Base-by-base conservation (phyloP, 345 rosid species). In the Physaria fendleri region DNA sequence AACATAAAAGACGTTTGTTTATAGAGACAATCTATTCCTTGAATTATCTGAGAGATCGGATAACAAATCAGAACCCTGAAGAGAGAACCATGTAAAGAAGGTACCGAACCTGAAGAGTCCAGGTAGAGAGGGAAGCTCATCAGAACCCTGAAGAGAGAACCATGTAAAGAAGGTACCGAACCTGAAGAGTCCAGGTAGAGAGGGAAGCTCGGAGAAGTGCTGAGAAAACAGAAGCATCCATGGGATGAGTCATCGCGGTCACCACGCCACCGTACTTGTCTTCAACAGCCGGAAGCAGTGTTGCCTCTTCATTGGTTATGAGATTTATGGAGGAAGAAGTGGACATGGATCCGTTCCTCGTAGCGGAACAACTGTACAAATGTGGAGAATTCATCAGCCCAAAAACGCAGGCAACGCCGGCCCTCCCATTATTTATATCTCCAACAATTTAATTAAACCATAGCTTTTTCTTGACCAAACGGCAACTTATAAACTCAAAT, bases 231-330 rank as follows among this genome's bases (percentile, higher is more conserved):
- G 45, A 55, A 18, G 82, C 64, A 39, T 84, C 82, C 80, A 86
- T 76, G 27, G 81, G 80, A 29, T 78, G 79, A 8, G 41, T 79
- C 69, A 92, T 53, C 43, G 84, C 88, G 13, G 82, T 75, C 24
- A 80, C 59, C 8, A 88, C 91, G 20, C 98, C 98, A 35, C 84
- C 95, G 71, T 84, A 80, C 12, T 74, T 81, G 74, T 92, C 97
- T 43, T 84, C 56, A 21, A 72, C 33, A 11, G 71, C 77, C 48
- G 71, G 20, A 15, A 85, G 81, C 34, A 78, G 29, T 17, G 62
- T 70, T 45, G 71, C 55, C 27, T 72, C 72, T 40, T 47, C 69
- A 5, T 33, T 45, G 51, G 57, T 7, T 17, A 46, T 69, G 5
- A 32, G 58, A 5, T 53, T 30, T 3, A 45, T 16, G 29, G 74